Base-by-base conservation (phyloP, 441 rosid species). In the Gossypium gossypioides region DNA sequence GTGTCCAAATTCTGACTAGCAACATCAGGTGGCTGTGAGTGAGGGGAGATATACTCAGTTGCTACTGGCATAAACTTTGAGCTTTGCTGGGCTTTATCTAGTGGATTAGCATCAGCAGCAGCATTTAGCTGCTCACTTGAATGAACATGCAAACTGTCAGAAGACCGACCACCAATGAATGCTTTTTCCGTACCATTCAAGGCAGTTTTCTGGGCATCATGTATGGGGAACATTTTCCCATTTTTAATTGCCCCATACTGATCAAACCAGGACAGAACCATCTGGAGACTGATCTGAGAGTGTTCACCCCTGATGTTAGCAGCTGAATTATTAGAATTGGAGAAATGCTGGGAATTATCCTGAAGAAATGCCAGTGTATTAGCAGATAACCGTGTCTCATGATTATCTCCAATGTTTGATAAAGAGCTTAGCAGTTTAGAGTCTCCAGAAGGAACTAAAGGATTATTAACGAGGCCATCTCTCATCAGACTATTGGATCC, bases 251-350 rank as follows among this genome's bases (percentile, higher is more conserved):
- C 76, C 55, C 93, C 93, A 82, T 82, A 84, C 77, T 82, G 90
- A 82, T 79, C 86, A 74, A 87, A 89, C 96, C 96, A 89, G 62
- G 96, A 83, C 40, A 96, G 88, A 24, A 88, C 93, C 87, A 85
- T 86, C 78, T 82, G 91, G 61, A 85, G 86, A 83, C 86, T 89
- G 75, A 86, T 77, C 72, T 86, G 88, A 60, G 85, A 76, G 72
- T 79, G 77, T 66, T 83, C 87, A 60, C 79, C 74, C 77, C 74
- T 82, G 69, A 66, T 54, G 16, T 70, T 77, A 58, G 78, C 70
- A 75, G 79, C 78, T 66, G 74, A 46, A 71, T 71, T 66, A 72
- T 77, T 80, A 74, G 78, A 57, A 51, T 73, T 69, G 52, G 83
- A 37, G 34, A 73, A 63, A 76, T 77, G 79, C 68, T 60, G 87